Percentiles rank a stretch among this genome's conserved stretches.
Conservation (phyloP, 768 basidiomycete species). For the Leccinum longicurvipes region DNA sequence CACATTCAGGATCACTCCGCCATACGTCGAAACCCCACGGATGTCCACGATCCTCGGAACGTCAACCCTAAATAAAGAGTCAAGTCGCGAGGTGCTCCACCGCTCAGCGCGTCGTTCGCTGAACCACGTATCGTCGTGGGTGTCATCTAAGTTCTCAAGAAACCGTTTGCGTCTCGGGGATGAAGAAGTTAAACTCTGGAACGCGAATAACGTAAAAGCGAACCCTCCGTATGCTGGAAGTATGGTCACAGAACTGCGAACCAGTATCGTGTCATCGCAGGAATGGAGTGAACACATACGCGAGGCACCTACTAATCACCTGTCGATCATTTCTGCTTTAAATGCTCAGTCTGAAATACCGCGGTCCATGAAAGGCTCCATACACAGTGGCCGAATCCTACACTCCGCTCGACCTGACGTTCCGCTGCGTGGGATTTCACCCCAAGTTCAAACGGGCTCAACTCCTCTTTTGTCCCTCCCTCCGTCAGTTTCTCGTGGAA, state of each 20-base stretch:
- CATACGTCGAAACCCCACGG: constrained; percentile 24
- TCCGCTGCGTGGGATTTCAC: background rate
- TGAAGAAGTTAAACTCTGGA: constrained; percentile 34
- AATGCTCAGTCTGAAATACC: constrained; percentile 8
- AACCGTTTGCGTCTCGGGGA: constrained; percentile 20
- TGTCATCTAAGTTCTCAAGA: constrained; percentile 29
- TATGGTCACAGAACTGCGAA: background rate
- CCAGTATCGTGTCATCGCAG: constrained; percentile 5
- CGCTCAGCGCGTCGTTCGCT: constrained; percentile 21
- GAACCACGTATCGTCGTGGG: constrained; percentile 38
- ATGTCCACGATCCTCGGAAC: constrained; percentile 16
- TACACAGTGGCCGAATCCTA: constrained; percentile 2
- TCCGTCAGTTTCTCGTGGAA: background rate
- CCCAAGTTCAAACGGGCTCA: background rate
- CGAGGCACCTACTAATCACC: constrained; percentile 4
- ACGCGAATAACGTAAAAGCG: constrained; percentile 29
- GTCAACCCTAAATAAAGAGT: constrained; percentile 3
- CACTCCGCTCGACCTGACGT: constrained; percentile 1
- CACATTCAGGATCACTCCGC: constrained; percentile 23
- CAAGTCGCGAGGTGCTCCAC: constrained; percentile 12
- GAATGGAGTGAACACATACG: constrained; percentile 3
- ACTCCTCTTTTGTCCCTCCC: background rate
- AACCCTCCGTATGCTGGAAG: constrained; percentile 5
- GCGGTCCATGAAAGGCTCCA: constrained; percentile 6
- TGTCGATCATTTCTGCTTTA: constrained; percentile 2